Percentiles rank a stretch among this genome's conserved stretches.
Conservation (phyloP, 2,329 filamentous ascomycete genomes). For the Xylaria hypoxylon region DNA sequence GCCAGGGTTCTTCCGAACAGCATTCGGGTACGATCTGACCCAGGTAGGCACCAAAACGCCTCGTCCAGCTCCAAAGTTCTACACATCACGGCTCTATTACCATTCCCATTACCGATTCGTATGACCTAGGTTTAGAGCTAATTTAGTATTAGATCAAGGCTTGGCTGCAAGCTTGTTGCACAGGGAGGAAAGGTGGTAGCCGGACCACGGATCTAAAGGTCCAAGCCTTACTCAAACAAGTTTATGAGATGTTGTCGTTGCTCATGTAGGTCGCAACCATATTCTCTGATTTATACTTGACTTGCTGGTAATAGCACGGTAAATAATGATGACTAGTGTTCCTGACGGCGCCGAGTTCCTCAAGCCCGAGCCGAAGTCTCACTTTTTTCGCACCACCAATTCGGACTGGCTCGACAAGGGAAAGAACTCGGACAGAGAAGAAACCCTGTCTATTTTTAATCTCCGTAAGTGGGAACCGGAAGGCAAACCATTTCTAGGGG, state of each 20-base stretch:
- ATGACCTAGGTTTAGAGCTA: neutral
- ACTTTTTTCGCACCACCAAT: too few relatives aligned
- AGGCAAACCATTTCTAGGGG: too few relatives aligned
- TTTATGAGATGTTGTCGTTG: neutral
- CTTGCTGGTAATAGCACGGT: neutral
- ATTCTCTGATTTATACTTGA: neutral
- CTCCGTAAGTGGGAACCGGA: too few relatives aligned
- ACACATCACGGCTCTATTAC: neutral
- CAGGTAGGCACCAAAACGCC: neutral
- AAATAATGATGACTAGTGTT: neutral
- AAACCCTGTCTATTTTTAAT: too few relatives aligned
- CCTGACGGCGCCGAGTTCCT: neutral
- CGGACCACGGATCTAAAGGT: neutral
- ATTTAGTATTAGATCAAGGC: neutral
- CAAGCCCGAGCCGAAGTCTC: neutral
- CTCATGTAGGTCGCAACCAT: conserved; percentile 7
- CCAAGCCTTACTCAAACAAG: neutral
- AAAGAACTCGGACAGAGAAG: too few relatives aligned
- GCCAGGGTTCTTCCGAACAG: neutral
- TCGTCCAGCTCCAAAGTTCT: neutral
- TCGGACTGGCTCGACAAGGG: too few relatives aligned
- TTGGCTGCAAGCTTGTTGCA: neutral
- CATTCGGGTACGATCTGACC: neutral
- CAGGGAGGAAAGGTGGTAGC: conserved; percentile 4
- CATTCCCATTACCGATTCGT: neutral